Conservation (phyloP, 306 rosid species). For the Castanea crenata region DNA sequence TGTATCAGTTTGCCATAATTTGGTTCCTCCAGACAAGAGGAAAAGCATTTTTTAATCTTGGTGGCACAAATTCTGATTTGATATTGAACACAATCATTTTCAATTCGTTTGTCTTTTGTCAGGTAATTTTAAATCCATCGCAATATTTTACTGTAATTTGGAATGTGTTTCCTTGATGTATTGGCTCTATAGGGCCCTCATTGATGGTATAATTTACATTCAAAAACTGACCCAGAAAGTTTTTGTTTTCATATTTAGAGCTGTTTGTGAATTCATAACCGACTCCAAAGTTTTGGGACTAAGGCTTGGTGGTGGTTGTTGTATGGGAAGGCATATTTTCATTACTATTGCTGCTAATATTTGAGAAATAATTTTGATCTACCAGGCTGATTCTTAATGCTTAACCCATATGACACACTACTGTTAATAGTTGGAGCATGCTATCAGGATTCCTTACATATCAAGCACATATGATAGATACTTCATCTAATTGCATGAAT, state of each 20-base stretch:
- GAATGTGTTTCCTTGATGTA: not conserved
- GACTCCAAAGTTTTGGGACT: no score
- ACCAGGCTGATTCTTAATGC: not conserved
- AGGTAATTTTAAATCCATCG: slow-evolving; percentile 53
- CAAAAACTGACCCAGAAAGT: not conserved
- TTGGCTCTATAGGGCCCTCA: no score
- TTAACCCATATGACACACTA: no score
- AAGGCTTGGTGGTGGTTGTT: not conserved
- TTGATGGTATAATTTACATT: not conserved
- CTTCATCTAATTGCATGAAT: not conserved
- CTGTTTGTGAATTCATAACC: not conserved
- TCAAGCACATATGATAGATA: not conserved
- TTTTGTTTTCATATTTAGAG: not conserved
- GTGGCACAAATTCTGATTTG: slow-evolving; percentile 69
- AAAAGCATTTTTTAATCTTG: slow-evolving; percentile 62
- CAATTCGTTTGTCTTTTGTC: slow-evolving; percentile 95
- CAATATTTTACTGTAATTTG: slow-evolving; percentile 5
- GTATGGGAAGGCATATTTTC: not conserved
- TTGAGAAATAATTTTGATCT: not conserved
- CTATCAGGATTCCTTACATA: not conserved
- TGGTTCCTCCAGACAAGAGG: slow-evolving; percentile 95
- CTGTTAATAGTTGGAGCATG: not conserved
- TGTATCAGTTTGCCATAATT: slow-evolving; percentile 76
- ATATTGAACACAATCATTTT: slow-evolving; percentile 84
- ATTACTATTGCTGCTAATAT: not conserved